Percentiles rank a stretch among this genome's conserved stretches.
Conservation (phyloP, 352 stramenopile species). For the Globisporangium paddicum region DNA sequence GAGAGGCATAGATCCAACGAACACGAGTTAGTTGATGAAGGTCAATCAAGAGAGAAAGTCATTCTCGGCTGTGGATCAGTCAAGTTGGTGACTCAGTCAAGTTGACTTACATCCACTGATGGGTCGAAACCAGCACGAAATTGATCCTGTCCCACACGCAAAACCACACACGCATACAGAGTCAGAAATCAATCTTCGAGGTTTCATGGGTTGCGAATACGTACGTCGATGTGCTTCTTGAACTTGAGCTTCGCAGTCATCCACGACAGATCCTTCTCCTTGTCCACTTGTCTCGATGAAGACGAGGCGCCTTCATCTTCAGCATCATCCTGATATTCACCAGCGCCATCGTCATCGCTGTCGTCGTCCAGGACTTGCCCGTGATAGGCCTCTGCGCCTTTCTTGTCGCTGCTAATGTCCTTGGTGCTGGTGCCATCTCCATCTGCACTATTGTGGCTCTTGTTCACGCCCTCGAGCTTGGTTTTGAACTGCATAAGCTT, state of each 20-base stretch:
- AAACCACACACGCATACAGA: slow-evolving; percentile 11
- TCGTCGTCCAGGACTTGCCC: slow-evolving; percentile 62
- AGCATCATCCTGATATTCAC: slow-evolving; percentile 14
- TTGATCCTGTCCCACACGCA: slow-evolving; percentile 42
- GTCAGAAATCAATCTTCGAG: no score
- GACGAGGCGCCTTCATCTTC: neutral
- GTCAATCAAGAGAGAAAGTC: neutral
- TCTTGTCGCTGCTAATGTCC: slow-evolving; percentile 2
- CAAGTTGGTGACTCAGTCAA: no score
- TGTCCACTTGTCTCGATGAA: slow-evolving; percentile 12
- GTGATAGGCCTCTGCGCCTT: slow-evolving; percentile 41
- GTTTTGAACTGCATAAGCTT: slow-evolving; percentile 65
- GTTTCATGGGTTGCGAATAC: neutral
- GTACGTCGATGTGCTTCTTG: slow-evolving; percentile 87
- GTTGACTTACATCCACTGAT: slow-evolving; percentile 40
- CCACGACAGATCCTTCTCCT: slow-evolving; percentile 61
- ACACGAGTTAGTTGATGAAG: neutral
- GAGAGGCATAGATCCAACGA: neutral
- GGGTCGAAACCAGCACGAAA: slow-evolving; percentile 56
- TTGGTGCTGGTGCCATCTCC: slow-evolving; percentile 7
- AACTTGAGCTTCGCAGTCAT: slow-evolving; percentile 88
- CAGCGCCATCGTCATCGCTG: slow-evolving; percentile 21
- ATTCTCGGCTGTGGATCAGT: neutral
- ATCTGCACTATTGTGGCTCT: slow-evolving; percentile 4
- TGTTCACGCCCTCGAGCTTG: slow-evolving; percentile 41